Evolutionary conservation across 768 basidiomycete genomes (phyloP).

Genomic region (Amanita muscaria): DNA sequence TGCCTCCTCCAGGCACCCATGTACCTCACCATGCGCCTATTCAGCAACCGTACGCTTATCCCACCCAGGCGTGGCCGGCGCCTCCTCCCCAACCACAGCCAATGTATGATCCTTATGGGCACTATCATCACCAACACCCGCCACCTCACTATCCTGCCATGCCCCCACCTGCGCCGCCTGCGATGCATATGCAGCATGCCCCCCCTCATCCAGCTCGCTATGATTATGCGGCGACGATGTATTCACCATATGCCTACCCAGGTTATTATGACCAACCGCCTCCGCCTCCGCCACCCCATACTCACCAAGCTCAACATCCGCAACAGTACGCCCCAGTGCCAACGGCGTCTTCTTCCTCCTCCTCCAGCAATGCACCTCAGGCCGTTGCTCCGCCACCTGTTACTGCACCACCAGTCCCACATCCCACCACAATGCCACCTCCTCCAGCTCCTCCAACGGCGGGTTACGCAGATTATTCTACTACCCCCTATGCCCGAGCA

Average conservation of each 20-base stretch:
- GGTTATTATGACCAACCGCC: constrained; percentile 17
- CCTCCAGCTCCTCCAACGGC: constrained; percentile 9
- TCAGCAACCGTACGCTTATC: constrained; percentile 9
- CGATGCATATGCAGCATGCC: constrained; percentile 10
- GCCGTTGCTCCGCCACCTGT: not conserved
- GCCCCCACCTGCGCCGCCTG: constrained; percentile 16
- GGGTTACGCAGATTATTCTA: constrained; percentile 2
- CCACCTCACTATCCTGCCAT: constrained; percentile 17
- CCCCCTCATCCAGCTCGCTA: constrained; percentile 21
- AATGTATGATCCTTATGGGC: constrained; percentile 14
- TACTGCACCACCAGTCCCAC: not conserved
- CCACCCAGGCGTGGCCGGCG: constrained; percentile 10
- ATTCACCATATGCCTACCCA: constrained; percentile 16
- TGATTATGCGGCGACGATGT: constrained; percentile 20
- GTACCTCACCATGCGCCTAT: constrained; percentile 5
- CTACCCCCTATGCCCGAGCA: constrained; percentile 1
- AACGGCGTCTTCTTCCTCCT: constrained; percentile 1
- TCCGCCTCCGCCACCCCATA: constrained; percentile 15
- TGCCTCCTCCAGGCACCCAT: constrained; percentile 7
- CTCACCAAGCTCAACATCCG: constrained; percentile 22
- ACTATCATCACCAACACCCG: constrained; percentile 14
- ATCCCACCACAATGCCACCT: constrained; percentile 3
- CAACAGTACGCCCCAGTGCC: constrained; percentile 13
- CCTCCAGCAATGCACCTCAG: constrained; percentile 3
- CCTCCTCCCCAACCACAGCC: constrained; percentile 10